These are phyloP conservation scores for Kwoniella sp. DNA, from an alignment of 768 basidiomycete species.

Conservation along the genomic window DNA sequence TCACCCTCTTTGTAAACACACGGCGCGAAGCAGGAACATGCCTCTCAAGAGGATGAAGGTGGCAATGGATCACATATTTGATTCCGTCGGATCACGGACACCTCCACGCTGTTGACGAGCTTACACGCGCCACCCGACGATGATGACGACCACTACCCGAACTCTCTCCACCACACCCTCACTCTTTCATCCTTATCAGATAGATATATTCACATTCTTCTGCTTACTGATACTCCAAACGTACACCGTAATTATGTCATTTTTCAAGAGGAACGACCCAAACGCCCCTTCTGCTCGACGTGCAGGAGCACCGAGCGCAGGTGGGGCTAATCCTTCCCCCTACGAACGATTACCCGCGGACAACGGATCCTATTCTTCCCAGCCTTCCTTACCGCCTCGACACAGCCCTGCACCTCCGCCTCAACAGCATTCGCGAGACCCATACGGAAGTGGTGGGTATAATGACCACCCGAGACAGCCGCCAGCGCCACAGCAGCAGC, in stretches of 20 bases:
- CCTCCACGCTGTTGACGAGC: too few relatives aligned
- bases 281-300: constrained; percentile 47
- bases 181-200: background rate
- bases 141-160: constrained; percentile 2
- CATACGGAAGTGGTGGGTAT: constrained; percentile 18
- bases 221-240: background rate
- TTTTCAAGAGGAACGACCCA: constrained; percentile 50
- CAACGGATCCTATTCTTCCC: constrained; percentile 32
- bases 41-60: background rate
- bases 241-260: constrained; percentile 44
- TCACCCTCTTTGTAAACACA: background rate
- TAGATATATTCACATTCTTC: background rate
- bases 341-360: constrained; percentile 49
- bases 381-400: constrained; percentile 29
- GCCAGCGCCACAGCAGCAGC: constrained; percentile 14
- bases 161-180: background rate
- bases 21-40: constrained; percentile 3
- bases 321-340: constrained; percentile 22
- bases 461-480: background rate
- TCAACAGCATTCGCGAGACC: constrained; percentile 15
- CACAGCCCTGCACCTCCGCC: constrained; percentile 26
- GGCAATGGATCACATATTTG: background rate
- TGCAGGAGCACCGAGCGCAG: constrained; percentile 22
- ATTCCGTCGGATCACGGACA: constrained; percentile 6
- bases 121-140: constrained; percentile 9